Percentiles rank a stretch among this genome's conserved stretches.
These are phyloP conservation scores for Ophiocordyceps camponoti-leonardi DNA, from an alignment of 2,329 filamentous ascomycete genomes.

Conservation along the genomic window DNA sequence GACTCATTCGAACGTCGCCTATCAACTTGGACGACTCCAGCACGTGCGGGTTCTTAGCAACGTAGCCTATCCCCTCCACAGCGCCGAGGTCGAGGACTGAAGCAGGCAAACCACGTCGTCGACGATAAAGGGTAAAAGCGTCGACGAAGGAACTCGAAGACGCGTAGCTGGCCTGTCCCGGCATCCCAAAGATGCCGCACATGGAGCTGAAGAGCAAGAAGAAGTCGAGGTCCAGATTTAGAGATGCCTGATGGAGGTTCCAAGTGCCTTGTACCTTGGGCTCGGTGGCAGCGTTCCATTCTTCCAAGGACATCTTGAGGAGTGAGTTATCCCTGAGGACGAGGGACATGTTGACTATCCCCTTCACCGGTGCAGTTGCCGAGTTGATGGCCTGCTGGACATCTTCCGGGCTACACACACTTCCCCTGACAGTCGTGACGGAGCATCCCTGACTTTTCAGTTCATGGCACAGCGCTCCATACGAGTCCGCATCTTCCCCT, in stretches of 20 bases:
- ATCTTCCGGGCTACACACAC: constrained; percentile 7
- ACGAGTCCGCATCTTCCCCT: not conserved
- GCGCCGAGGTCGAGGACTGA: constrained; percentile 4
- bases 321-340: constrained; percentile 5
- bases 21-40: not conserved
- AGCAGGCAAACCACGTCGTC: not conserved
- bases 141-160: constrained; percentile 11
- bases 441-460: not conserved
- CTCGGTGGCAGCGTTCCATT: constrained; percentile 8
- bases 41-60: not conserved
- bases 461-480: not conserved
- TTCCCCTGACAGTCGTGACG: constrained; percentile 4
- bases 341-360: constrained; percentile 9
- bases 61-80: not conserved
- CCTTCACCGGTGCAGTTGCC: not conserved
- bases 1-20: not conserved
- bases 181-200: constrained; percentile 8
- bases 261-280: constrained; percentile 15
- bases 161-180: constrained; percentile 16
- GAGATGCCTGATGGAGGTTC: constrained; percentile 13
- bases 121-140: constrained; percentile 8
- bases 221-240: constrained; percentile 8
- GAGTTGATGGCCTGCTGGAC: not conserved
- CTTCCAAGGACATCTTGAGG: constrained; percentile 2
- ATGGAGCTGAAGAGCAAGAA: constrained; percentile 13